Conservation (phyloP, 176 grass and related monocot species). For the Rhynchospora breviuscula region DNA sequence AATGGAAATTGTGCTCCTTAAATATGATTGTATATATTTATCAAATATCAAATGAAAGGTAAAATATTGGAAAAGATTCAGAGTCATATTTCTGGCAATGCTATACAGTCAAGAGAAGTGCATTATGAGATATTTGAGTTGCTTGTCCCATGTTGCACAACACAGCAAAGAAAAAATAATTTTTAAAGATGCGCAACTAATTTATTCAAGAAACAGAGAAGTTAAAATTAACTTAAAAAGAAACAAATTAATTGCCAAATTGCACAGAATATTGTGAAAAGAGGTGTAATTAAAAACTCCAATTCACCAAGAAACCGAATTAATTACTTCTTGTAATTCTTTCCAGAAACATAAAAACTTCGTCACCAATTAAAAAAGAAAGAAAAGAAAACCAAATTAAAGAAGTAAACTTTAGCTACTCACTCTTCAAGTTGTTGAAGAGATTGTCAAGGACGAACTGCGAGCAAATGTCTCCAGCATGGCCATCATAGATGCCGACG, state of each 20-base stretch:
- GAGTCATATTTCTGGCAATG: background rate
- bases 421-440: conserved; percentile 35
- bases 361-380: background rate
- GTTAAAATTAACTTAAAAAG: background rate
- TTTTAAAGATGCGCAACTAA: background rate
- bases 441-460: conserved; percentile 32
- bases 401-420: background rate
- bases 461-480: conserved; percentile 32
- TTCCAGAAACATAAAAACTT: background rate
- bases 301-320: background rate
- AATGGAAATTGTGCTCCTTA: background rate
- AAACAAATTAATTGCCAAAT: background rate
- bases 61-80: background rate
- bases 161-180: background rate
- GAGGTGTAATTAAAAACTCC: background rate
- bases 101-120: too few relatives aligned
- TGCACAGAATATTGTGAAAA: background rate
- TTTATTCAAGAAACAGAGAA: background rate
- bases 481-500: conserved; percentile 47
- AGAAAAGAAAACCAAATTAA: background rate
- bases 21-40: background rate
- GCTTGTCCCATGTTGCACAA: background rate
- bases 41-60: background rate
- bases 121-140: background rate
- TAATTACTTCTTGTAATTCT: background rate